Base-by-base conservation (phyloP, 352 stramenopile species). In the Poterioochromonas sp. region DNA sequence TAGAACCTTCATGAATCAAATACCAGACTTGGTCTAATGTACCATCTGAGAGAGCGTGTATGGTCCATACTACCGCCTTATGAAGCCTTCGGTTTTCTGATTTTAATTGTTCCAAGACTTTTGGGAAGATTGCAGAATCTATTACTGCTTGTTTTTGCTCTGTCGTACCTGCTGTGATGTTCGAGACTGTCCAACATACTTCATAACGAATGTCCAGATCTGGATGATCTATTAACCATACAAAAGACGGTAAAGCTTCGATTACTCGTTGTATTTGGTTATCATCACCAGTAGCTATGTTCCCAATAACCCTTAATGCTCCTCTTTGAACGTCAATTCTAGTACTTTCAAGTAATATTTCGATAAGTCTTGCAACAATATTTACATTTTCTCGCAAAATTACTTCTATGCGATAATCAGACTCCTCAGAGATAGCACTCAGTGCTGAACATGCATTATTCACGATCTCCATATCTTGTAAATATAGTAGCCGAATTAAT, bases 391-490 rank as follows among this genome's bases (percentile, higher is more conserved):
- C n/a, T n/a, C n/a, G n/a, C 77, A 99, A 97, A 49, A 99, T 94
- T 0, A 94, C 92, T 83, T 99, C 94, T 84, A 99, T 99, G 83
- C 98, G 98, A 80, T 98, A 93, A 83, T 99, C 98, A 35, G 92
- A 92, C 54, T 95, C 95, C 86, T 99, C 96, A 26, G 88, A 96
- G 11, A 99, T 85, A 86, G 99, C 99, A 60, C 88, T 96, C 41
- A 99, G 86, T 47, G 95, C 95, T 95, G 95, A 99, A 86, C 96
- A 99, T 15, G 96, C 95, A 82, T 99, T 95, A n/a, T 94, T 99
- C 51, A 99, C 86, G 32, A 99, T 95, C 87, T 99, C 96, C 79
- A 98, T 94, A 83, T 99, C 94, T 37, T 96, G 87, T 39, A 87
- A 94, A 82, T 97, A 97, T 78, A 99, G 97, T 22, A 99, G 87